Base-by-base conservation (phyloP, 306 rosid genomes). In the Medicago truncatula region DNA sequence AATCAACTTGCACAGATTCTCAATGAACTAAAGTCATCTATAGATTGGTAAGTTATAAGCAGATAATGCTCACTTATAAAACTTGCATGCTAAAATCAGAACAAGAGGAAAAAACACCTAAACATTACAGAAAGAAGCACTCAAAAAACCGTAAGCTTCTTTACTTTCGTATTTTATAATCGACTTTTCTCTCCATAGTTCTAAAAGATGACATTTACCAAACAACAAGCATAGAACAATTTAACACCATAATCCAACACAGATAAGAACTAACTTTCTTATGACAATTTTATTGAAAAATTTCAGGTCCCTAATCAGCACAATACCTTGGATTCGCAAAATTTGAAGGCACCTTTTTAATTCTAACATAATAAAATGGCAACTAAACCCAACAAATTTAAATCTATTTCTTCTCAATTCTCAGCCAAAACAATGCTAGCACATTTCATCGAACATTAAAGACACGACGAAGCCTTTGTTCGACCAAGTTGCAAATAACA, bases 301-400 rank as follows among this genome's bases (percentile, higher is more conserved):
- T 6, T 34, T 34, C 38, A 34, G 6, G 1, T 59, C 76, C 23
- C 49, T 31, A 44, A 49, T 49, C 18, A 69, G 44, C 60, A 62
- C 9, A n/a, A 78, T 81, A 81, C 85, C 84, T 78, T 17, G 63
- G 17, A 11, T 53, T 52, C 6, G 43, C 23, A 71, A 82, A 61
- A 77, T 67, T 56, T 3, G 76, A 67, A 76, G 64, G 43, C 7
- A 79, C 77, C 38, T 61, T 66, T 70, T 82, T 23, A 69, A 67
- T 53, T 72, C 82, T 38, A 79, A 79, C 86, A 82, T 79, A 76
- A 46, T 75, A 76, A 40, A 79, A 79, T 20, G 38, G 59, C 15
- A 71, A 61, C 69, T 60, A 72, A 8, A 71, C 39, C 84, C 41
- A 79, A 76, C 74, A 66, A 43, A 17, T 15, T 68, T 53, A 63